Percentiles rank a stretch among this genome's conserved stretches.
These are phyloP conservation scores for Penicillium janthinellum DNA, from an alignment of 2,329 filamentous ascomycete species.

Conservation along the genomic window DNA sequence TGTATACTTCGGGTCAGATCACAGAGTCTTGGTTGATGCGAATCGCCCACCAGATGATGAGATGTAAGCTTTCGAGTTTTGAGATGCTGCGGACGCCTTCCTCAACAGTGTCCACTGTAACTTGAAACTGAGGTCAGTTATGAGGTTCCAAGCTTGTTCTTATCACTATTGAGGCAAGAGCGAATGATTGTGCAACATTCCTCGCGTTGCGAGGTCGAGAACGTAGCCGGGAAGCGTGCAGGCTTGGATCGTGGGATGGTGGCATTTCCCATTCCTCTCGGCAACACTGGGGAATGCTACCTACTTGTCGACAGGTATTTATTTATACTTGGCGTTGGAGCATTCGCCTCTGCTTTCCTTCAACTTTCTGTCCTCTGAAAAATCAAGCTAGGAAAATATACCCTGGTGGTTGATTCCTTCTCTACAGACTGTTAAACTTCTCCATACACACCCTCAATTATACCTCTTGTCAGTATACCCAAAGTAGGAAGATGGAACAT, in stretches of 20 bases:
- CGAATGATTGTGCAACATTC: slow-evolving; percentile 22
- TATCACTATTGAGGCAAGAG: not conserved
- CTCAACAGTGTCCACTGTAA: not conserved
- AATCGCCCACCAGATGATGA: not conserved
- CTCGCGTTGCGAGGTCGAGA: slow-evolving; percentile 24
- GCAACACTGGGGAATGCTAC: slow-evolving; percentile 20
- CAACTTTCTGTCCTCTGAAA: slow-evolving; percentile 6
- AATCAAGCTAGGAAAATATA: slow-evolving; percentile 5
- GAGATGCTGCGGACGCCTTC: not conserved
- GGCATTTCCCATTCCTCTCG: slow-evolving; percentile 26
- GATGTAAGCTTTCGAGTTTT: not conserved
- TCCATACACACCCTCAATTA: not conserved
- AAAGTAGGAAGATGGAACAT: no score
- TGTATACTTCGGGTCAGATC: not conserved
- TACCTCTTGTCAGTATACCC: not conserved
- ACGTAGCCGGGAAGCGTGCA: not conserved
- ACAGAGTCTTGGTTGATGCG: no score
- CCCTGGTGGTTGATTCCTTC: slow-evolving; percentile 19
- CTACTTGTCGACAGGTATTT: slow-evolving; percentile 2
- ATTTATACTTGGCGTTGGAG: slow-evolving; percentile 16
- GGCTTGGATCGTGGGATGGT: slow-evolving; percentile 12
- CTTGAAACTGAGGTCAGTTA: not conserved
- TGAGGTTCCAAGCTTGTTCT: not conserved
- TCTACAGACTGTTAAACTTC: slow-evolving; percentile 5
- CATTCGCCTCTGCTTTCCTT: not conserved